Base-by-base conservation (phyloP, 2,329 filamentous ascomycete species). In the Fusarium sp. region DNA sequence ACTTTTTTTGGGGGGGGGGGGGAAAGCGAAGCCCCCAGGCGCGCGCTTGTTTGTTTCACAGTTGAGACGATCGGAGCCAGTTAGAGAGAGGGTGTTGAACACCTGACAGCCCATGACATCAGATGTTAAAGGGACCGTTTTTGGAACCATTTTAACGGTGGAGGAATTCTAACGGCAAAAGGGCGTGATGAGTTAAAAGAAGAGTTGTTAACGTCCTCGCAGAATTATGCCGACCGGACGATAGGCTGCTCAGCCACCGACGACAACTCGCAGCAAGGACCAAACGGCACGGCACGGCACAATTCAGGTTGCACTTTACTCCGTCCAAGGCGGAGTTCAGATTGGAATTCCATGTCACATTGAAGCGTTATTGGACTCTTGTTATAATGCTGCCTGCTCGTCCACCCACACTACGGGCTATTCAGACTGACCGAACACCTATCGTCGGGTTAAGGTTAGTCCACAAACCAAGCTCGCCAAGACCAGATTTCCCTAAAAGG, bases 41-140 rank as follows among this genome's bases (percentile, higher is more conserved):
- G 67, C 67, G 59, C 56, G 67, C 57, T 56, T 70, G 42, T 34
- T 54, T 16, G 29, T 36, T 61, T 44, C 23, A 25, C n/a, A 36
- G 11, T 10, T 0, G 42, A 49, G 14, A 5, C 13, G 14, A 34
- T 27, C n/a, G 14, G 42, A 29, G 42, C 42, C 31, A 50, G 56
- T 38, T 11, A 50, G 20, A 6, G 18, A 18, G 23, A 50, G 29
- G 13, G 6, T 27, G 27, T 34, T 25, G 6, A 40, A 40, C n/a
- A 23, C 18, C 16, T 13, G 49, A 33, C 31, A 36, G 7, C 49
- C 18, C 16, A 53, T 40, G 53, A 18, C 34, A 56, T 38, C 51
- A 38, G 51, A n/a, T 2, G 13, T 50, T 25, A 13, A n/a, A 38
- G 31, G 18, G 9, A 4, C 18, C 10, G 16, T 50, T 31, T 50